Evolutionary conservation across 1,284 basidiomycete species (phyloP), one percentile per base, ranked within the genome.

Genomic region (Waitea zeae): DNA sequence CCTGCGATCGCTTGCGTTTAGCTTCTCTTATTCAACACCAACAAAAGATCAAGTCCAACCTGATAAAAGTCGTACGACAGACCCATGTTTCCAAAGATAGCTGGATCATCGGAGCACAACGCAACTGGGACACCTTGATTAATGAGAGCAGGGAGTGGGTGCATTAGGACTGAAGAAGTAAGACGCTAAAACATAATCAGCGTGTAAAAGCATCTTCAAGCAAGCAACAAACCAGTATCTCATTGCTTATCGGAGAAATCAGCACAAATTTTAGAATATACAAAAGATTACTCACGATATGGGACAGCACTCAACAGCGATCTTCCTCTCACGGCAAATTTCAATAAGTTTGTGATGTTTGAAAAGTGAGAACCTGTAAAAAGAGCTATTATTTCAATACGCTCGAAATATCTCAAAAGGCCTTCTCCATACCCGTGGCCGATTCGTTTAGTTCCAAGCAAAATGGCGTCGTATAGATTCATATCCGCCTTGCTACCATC

Each of bases 391-490:
- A n/a, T n/a, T 13, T 13, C 30, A 14, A 20, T n/a, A n/a, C n/a
- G n/a, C n/a, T n/a, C n/a, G n/a, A n/a, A n/a, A n/a, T n/a, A n/a
- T n/a, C n/a, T n/a, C n/a, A n/a, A n/a, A n/a, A n/a, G n/a, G n/a
- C n/a, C n/a, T n/a, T 15, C 30, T 12, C 45, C 54, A 37, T 38
- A 78, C 74, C 74, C 81, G 52, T 86, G 81, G 0, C 81, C 81
- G 37, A 84, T 83, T 12, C 81, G 66, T 45, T 74, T 80, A 3
- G 81, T 79, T 15, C 73, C 80, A 12, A 84, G 57, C 20, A 82
- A 49, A 30, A 86, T 68, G 3, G 81, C 81, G 47, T 86, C 81
- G 46, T 79, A 83, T 24, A 87, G 53, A 46, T 87, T 87, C 33
- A 64, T 49, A 43, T 87, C 82, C 12, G 75, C 71, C 20, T 57